Evolutionary conservation across 805 yeast genomes (phyloP), one percentile per base, ranked within the genome.

Genomic region (Brettanomyces nanus): DNA sequence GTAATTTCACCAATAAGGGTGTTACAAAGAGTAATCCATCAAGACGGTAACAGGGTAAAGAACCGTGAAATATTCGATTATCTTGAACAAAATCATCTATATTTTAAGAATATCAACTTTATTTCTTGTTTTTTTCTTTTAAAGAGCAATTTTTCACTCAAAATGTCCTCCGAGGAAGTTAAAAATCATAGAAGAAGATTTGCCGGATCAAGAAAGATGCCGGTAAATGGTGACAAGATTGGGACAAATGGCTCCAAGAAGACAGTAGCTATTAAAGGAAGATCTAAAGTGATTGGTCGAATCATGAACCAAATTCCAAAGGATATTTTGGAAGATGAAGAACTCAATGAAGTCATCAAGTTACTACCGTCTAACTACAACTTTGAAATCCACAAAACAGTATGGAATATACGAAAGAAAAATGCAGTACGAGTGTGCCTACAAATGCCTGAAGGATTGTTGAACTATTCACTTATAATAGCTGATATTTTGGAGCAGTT

Each of bases 401-500:
- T 92, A 3, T 90, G 96, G 95, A 90, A 90, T 53, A 81, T 92
- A 28, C 69, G 73, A 31, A 85, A 85, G 53, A 66, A 73, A 43
- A 62, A 63, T 13, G 90, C 95, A 13, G 82, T 73, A 46, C 66
- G 95, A 43, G 95, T 94, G 4, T 95, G 96, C 2, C 62, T 92
- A 19, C 98, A 92, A 53, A 85, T 92, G 95, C 98, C 98, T 2
- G 98, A 92, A 60, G 98, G 98, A 1, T 62, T 92, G 22, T 64
- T 92, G 35, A 84, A 92, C 1, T 92, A 89, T 55, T 80, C 97
- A 0, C 69, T 95, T 43, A 73, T 92, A 28, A 75, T 92, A n/a
- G 73, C 95, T 4, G 98, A 92, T 60, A 90, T 92, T 19, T 56
- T 92, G 26, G 95, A 86, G 53, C 95, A 89, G 58, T 90, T 92